phyloP scores from a whole-genome alignment of 2,329 filamentous ascomycete species.

The Stachybotrys echinatus region DNA sequence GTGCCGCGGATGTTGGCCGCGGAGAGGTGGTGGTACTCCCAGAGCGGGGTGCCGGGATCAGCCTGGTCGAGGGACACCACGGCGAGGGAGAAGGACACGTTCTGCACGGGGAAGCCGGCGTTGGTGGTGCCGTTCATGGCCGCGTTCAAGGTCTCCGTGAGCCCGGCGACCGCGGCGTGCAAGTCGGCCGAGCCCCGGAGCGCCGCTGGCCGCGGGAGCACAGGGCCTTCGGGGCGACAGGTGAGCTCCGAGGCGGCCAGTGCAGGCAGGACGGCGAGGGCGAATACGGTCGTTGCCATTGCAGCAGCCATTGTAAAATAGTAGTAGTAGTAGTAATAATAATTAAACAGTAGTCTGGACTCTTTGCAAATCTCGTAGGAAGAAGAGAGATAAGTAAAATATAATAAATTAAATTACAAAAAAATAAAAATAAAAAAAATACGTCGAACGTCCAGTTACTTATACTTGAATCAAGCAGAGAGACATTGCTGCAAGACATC shows the following conservation, averaged over 20 bases:
- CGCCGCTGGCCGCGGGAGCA: slow-evolving; percentile 23
- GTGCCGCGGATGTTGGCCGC: slow-evolving; percentile 27
- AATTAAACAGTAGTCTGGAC: too few relatives aligned
- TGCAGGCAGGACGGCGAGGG: neutral
- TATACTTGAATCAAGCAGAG: neutral
- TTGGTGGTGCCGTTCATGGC: slow-evolving; percentile 24
- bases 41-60: slow-evolving; percentile 21
- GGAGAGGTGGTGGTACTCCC: slow-evolving; percentile 36
- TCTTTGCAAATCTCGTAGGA: too few relatives aligned
- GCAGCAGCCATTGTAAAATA: too few relatives aligned
- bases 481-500: neutral
- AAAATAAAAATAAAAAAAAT: too few relatives aligned
- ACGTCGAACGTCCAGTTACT: too few relatives aligned
- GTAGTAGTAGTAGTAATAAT: too few relatives aligned
- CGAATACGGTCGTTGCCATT: too few relatives aligned
- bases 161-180: slow-evolving; percentile 16
- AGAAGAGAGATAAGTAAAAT: too few relatives aligned
- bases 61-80: slow-evolving; percentile 24
- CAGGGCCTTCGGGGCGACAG: slow-evolving; percentile 21
- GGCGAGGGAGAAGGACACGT: slow-evolving; percentile 33
- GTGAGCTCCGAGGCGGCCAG: slow-evolving; percentile 11
- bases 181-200: slow-evolving; percentile 18
- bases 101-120: slow-evolving; percentile 26
- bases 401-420: too few relatives aligned
- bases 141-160: slow-evolving; percentile 21